These are phyloP conservation scores for Zygotorulaspora danielsina DNA, from an alignment of 805 yeast species.

Conservation along the genomic window DNA sequence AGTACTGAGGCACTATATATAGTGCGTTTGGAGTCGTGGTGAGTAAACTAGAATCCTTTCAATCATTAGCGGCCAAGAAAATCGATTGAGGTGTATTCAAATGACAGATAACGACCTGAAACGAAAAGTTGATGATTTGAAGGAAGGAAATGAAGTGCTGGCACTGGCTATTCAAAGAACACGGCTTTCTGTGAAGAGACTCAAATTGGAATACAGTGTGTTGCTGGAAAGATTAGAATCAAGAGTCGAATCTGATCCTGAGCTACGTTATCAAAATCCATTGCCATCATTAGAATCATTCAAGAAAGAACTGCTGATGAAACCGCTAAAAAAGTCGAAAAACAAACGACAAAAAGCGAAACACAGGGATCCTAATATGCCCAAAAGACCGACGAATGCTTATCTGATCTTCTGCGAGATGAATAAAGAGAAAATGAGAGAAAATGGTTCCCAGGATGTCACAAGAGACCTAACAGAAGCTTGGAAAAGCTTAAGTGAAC, in stretches of 20 bases:
- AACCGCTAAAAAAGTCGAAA: conserved; percentile 25
- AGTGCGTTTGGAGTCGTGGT: no score
- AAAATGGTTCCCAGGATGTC: conserved; percentile 58
- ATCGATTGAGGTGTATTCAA: no score
- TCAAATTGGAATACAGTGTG: conserved; percentile 77
- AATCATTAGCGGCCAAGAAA: no score
- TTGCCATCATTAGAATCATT: conserved; percentile 32
- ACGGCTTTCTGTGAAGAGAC: conserved; percentile 66
- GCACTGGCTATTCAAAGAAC: conserved; percentile 75
- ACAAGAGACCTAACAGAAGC: conserved; percentile 77
- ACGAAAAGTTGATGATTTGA: conserved; percentile 64
- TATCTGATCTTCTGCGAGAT: conserved; percentile 81
- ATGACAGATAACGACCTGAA: conserved; percentile 56
- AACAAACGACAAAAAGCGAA: conserved; percentile 37
- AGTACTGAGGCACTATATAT: no score
- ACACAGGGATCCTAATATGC: conserved; percentile 75
- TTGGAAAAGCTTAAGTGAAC: conserved; percentile 73
- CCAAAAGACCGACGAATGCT: conserved; percentile 88
- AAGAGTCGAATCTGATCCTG: conserved; percentile 39
- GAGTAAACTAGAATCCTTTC: no score
- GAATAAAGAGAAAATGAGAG: conserved; percentile 69
- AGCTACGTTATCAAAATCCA: conserved; percentile 28
- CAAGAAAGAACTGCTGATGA: conserved; percentile 24
- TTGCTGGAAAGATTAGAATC: conserved; percentile 75
- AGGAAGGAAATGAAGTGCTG: conserved; percentile 70